Evolutionary conservation across 2,329 filamentous ascomycete genomes (phyloP).

Genomic region (Paecilomyces variotii): DNA sequence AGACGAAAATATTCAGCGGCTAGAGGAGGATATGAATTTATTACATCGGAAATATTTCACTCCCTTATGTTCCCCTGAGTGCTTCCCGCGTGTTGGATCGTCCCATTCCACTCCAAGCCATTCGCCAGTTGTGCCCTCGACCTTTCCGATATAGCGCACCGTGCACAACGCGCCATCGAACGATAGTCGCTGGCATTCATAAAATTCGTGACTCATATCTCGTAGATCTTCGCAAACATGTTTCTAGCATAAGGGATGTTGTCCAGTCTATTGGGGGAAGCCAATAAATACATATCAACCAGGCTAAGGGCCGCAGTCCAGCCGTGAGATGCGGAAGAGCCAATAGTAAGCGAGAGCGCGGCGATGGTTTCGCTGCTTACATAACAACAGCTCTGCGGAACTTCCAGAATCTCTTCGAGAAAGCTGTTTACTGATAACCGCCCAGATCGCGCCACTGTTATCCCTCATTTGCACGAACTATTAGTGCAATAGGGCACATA

Average conservation of each 20-base stretch:
- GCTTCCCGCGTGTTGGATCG: slow-evolving; percentile 75
- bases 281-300: neutral
- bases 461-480: neutral
- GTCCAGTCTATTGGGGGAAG: neutral
- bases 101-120: slow-evolving; percentile 99
- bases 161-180: slow-evolving; percentile 74
- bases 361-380: slow-evolving; percentile 11
- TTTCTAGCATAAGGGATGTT: neutral
- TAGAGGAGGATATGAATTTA: neutral
- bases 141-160: slow-evolving; percentile 70
- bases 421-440: slow-evolving; percentile 6
- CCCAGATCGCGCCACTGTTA: slow-evolving; percentile 3
- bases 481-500: neutral
- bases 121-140: slow-evolving; percentile 65
- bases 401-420: slow-evolving; percentile 4
- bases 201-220: slow-evolving; percentile 26
- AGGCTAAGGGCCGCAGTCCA: neutral
- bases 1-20: slow-evolving; percentile 6
- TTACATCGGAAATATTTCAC: slow-evolving; percentile 75
- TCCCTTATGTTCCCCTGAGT: slow-evolving; percentile 75
- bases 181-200: slow-evolving; percentile 68
- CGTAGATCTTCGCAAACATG: neutral
- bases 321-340: neutral
- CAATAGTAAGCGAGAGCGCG: neutral
- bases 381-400: slow-evolving; percentile 10